Percentiles rank a stretch among this genome's conserved stretches.
Conservation (phyloP, 2,329 filamentous ascomycete genomes). For the Dothiorella sarmentorum region DNA sequence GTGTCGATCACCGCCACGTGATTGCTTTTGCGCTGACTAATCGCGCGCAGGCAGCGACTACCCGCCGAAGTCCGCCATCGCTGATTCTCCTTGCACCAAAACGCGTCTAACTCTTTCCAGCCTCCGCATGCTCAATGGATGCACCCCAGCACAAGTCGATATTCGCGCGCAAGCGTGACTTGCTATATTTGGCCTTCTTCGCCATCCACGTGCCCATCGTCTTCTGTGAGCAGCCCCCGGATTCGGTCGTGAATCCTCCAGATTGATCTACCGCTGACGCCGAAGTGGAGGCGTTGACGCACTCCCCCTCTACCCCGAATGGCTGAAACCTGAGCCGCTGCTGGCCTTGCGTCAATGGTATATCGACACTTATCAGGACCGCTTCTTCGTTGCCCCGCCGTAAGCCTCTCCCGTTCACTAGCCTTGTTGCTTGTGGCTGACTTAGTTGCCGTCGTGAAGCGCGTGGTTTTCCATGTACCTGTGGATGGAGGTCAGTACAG, state of each 20-base stretch:
- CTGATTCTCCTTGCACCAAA: too few species aligned
- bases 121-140: neutral
- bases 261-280: conserved; percentile 12
- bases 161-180: conserved; percentile 42
- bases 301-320: conserved; percentile 54
- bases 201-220: conserved; percentile 59
- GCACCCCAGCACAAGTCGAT: conserved; percentile 23
- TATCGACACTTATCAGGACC: conserved; percentile 59
- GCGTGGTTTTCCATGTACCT: conserved; percentile 57
- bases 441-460: neutral
- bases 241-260: conserved; percentile 12
- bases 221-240: conserved; percentile 50
- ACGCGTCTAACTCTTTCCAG: neutral
- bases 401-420: conserved; percentile 23
- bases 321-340: conserved; percentile 50
- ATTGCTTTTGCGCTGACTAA: neutral
- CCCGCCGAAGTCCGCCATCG: too few species aligned
- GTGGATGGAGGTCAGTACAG: conserved; percentile 48
- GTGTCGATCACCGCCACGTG: neutral
- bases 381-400: conserved; percentile 59
- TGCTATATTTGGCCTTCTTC: conserved; percentile 59
- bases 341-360: conserved; percentile 54
- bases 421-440: neutral
- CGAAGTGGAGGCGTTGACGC: conserved; percentile 56
- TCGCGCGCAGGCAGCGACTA: too few species aligned